Conservation (phyloP, 129 eudicot genomes). For the Logfia minima region DNA sequence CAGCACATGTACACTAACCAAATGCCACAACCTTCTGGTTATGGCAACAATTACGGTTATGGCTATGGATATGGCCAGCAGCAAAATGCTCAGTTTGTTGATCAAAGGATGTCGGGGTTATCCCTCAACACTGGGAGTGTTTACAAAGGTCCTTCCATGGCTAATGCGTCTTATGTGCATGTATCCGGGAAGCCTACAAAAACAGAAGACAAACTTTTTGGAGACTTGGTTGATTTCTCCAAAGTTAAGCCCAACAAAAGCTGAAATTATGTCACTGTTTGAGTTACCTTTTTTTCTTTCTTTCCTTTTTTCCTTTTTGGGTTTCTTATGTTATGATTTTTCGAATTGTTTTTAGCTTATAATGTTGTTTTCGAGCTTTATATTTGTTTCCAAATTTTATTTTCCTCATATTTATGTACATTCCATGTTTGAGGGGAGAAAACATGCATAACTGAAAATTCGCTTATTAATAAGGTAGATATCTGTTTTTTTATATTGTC, state of each 20-base stretch:
- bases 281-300: background rate
- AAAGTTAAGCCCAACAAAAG: constrained; percentile 66
- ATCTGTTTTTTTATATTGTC: background rate
- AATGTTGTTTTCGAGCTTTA: constrained; percentile 21
- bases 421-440: constrained; percentile 15
- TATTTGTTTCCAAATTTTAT: constrained; percentile 25
- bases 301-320: background rate
- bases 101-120: constrained; percentile 68
- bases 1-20: constrained; percentile 54
- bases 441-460: background rate
- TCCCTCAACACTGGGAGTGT: constrained; percentile 30
- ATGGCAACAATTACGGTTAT: constrained; percentile 37
- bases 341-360: constrained; percentile 7
- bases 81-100: constrained; percentile 52
- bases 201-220: constrained; percentile 78
- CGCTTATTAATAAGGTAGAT: constrained; percentile 5
- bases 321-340: background rate
- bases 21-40: constrained; percentile 46
- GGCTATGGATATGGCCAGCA: constrained; percentile 55
- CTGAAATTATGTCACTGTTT: constrained; percentile 41
- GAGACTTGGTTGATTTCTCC: constrained; percentile 79
- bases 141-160: constrained; percentile 38
- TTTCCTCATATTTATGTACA: constrained; percentile 32
- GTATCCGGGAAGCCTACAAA: constrained; percentile 68
- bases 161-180: constrained; percentile 50